These are phyloP conservation scores for Teunomyces tritomae DNA, from an alignment of 805 yeast genomes.

Conservation along the genomic window DNA sequence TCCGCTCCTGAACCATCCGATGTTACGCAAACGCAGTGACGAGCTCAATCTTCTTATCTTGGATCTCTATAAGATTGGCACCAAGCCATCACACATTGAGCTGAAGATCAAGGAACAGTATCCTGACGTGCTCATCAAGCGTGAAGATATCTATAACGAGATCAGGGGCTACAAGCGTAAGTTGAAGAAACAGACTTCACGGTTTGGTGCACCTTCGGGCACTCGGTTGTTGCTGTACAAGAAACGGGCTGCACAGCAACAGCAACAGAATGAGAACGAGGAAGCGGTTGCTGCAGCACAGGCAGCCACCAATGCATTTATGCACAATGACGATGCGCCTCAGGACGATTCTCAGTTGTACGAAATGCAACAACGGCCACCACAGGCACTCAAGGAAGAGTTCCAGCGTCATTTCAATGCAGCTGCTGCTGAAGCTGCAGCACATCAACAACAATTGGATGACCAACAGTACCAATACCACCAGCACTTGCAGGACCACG, in stretches of 20 bases:
- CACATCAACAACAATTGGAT: constrained; percentile 23
- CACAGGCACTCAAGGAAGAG: constrained; percentile 7
- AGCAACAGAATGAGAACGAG: background rate
- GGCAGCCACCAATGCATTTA: constrained; percentile 19
- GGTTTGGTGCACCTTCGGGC: constrained; percentile 20
- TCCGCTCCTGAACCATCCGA: constrained; percentile 54
- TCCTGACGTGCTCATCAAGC: constrained; percentile 52
- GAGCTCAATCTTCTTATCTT: constrained; percentile 51
- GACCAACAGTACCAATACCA: constrained; percentile 27
- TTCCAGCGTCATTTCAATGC: constrained; percentile 15
- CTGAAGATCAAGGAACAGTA: constrained; percentile 49
- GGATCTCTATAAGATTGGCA: constrained; percentile 52
- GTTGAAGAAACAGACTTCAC: constrained; percentile 38
- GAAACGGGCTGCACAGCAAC: constrained; percentile 17
- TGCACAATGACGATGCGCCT: constrained; percentile 8
- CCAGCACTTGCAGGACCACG: constrained; percentile 26
- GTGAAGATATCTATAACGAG: constrained; percentile 59
- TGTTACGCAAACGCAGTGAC: constrained; percentile 53
- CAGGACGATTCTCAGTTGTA: constrained; percentile 18
- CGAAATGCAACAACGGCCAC: constrained; percentile 17
- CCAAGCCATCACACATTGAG: constrained; percentile 55
- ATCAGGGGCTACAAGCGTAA: constrained; percentile 55
- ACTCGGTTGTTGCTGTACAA: constrained; percentile 19
- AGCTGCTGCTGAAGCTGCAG: constrained; percentile 10
- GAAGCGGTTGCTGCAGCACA: constrained; percentile 12